Conservation (phyloP, 306 rosid genomes). For the Geum urbanum region DNA sequence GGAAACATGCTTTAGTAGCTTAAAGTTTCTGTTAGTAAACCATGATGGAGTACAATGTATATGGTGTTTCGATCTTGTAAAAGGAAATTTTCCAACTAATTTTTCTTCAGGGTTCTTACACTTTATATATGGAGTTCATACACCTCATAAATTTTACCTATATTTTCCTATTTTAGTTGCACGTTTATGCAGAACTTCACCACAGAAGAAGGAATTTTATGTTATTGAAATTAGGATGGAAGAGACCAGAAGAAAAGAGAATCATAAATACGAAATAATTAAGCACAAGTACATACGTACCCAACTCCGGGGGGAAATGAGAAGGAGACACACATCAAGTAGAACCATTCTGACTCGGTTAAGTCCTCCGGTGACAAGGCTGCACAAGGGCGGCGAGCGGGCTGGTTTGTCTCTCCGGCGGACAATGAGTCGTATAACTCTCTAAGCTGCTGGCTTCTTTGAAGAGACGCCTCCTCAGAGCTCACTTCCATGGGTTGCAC, state of each 20-base stretch:
- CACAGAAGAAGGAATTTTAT: conserved; percentile 1
- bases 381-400: conserved; percentile 70
- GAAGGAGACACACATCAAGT: conserved; percentile 94
- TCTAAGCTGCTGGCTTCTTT: conserved; percentile 91
- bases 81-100: conserved; percentile 13
- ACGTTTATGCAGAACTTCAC: conserved; percentile 7
- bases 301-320: conserved; percentile 82
- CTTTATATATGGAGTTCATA: neutral
- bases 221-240: neutral
- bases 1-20: conserved; percentile 1
- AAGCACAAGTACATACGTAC: conserved; percentile 41
- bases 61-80: neutral
- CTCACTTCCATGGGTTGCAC: conserved; percentile 91
- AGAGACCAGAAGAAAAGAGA: neutral
- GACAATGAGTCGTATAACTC: conserved; percentile 83
- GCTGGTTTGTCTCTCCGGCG: conserved; percentile 70
- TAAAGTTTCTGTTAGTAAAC: neutral
- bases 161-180: neutral
- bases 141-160: conserved; percentile 8
- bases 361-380: conserved; percentile 94
- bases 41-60: neutral
- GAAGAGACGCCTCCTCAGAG: conserved; percentile 67
- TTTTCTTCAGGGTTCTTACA: neutral
- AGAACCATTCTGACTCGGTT: conserved; percentile 97
- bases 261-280: neutral